A percentile compares a stretch with the other conserved stretches of the same genome.
Evolutionary conservation across 306 rosid genomes (phyloP).

Genomic region (Acmispon strigosus): DNA sequence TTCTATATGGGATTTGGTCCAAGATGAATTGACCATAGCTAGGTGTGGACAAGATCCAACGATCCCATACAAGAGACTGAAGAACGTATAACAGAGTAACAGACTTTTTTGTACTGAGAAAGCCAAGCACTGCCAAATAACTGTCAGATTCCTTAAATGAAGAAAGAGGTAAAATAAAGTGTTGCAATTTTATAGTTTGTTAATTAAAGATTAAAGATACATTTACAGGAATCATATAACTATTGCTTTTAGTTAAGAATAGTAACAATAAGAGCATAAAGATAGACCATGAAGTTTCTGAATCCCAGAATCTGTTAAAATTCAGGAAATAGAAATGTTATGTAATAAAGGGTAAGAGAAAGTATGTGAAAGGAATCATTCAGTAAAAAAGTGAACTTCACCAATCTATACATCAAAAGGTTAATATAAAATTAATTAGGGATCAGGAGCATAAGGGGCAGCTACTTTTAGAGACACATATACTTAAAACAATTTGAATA

Average conservation of each 20-base stretch:
- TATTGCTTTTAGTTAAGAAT: background rate
- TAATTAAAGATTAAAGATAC: background rate
- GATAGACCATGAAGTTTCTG: background rate
- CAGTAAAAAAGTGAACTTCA: background rate
- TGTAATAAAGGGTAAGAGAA: background rate
- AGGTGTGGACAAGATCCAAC: constrained; percentile 89
- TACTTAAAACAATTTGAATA: background rate
- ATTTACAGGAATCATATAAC: background rate
- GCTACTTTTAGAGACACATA: background rate
- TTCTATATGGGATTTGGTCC: constrained; percentile 84
- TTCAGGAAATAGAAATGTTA: background rate
- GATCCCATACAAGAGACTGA: constrained; percentile 75
- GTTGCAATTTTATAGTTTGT: background rate
- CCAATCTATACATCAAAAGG: too few relatives aligned
- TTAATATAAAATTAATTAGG: too few relatives aligned
- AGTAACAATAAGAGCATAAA: background rate
- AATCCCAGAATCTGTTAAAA: background rate
- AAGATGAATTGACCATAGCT: constrained; percentile 93
- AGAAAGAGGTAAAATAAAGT: background rate
- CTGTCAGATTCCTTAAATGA: background rate
- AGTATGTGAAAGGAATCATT: background rate
- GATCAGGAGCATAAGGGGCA: background rate
- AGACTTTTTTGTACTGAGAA: constrained; percentile 63
- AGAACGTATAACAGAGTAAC: constrained; percentile 67
- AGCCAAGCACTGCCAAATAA: constrained; percentile 70